Conservation (phyloP, 805 yeast genomes). For the Saccharomycopsis schoenii region DNA sequence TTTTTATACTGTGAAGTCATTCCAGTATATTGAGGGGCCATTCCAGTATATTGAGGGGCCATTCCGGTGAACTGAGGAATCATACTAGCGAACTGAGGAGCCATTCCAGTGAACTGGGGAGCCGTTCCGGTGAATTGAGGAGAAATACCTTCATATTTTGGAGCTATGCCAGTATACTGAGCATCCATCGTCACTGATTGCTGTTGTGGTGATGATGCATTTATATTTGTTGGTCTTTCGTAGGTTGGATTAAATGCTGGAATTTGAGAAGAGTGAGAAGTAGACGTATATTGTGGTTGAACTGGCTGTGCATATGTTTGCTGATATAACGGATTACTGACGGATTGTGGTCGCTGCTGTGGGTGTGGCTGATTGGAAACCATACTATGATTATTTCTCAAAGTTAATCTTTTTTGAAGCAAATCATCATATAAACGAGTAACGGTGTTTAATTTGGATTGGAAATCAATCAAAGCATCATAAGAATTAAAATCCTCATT, state of each 20-base stretch:
- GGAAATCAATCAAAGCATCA: slow-evolving; percentile 60
- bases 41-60: not conserved
- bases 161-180: not conserved
- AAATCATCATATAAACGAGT: slow-evolving; percentile 67
- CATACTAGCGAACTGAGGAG: slow-evolving; percentile 2
- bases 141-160: slow-evolving; percentile 2
- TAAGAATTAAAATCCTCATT: slow-evolving; percentile 50
- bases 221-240: not conserved
- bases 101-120: slow-evolving; percentile 4
- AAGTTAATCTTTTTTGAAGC: slow-evolving; percentile 40
- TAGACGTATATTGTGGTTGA: not conserved
- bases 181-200: not conserved
- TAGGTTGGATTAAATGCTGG: slow-evolving; percentile 5
- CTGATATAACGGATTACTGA: not conserved
- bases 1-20: no score
- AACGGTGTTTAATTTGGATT: slow-evolving; percentile 67
- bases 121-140: slow-evolving; percentile 2
- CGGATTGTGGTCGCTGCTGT: not conserved
- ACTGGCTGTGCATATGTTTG: not conserved
- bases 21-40: not conserved
- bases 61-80: not conserved
- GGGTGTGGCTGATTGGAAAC: not conserved
- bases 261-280: not conserved
- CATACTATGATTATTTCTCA: slow-evolving; percentile 18
- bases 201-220: not conserved